phyloP scores from a whole-genome alignment of 768 basidiomycete species.

The Hygrophoropsis aurantiaca region DNA sequence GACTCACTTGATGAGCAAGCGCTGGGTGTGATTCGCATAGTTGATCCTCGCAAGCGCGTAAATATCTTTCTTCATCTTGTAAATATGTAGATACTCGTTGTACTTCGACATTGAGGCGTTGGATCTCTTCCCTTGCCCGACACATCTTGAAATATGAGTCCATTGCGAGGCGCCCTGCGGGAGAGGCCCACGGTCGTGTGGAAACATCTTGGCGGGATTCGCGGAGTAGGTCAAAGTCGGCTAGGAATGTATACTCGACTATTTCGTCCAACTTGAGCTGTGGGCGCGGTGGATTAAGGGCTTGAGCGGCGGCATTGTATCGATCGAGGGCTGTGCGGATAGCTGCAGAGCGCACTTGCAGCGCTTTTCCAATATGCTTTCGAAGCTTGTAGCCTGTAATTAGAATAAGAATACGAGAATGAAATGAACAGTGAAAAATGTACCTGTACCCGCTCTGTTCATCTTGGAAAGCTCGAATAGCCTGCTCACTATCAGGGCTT shows the following conservation, averaged over 20 bases:
- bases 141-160: constrained; percentile 25
- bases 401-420: background rate
- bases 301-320: constrained; percentile 23
- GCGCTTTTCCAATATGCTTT: no score
- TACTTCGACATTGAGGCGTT: constrained; percentile 31
- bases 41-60: background rate
- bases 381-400: constrained; percentile 30
- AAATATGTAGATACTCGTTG: constrained; percentile 6
- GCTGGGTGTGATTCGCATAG: background rate
- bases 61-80: constrained; percentile 3
- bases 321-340: constrained; percentile 22
- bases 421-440: no score
- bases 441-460: no score
- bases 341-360: constrained; percentile 22
- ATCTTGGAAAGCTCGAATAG: no score
- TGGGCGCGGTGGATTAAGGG: constrained; percentile 15
- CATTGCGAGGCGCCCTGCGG: constrained; percentile 37
- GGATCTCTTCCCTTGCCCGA: constrained; percentile 32
- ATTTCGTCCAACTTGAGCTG: constrained; percentile 21
- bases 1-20: constrained; percentile 9
- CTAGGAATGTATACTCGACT: constrained; percentile 17
- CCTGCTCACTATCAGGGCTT: constrained; percentile 15
- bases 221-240: constrained; percentile 33
- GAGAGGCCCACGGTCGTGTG: constrained; percentile 25
- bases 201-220: constrained; percentile 29